Evolutionary conservation across 2,329 filamentous ascomycete species (phyloP).

Genomic region (Phaeosphaeriaceae sp.): DNA sequence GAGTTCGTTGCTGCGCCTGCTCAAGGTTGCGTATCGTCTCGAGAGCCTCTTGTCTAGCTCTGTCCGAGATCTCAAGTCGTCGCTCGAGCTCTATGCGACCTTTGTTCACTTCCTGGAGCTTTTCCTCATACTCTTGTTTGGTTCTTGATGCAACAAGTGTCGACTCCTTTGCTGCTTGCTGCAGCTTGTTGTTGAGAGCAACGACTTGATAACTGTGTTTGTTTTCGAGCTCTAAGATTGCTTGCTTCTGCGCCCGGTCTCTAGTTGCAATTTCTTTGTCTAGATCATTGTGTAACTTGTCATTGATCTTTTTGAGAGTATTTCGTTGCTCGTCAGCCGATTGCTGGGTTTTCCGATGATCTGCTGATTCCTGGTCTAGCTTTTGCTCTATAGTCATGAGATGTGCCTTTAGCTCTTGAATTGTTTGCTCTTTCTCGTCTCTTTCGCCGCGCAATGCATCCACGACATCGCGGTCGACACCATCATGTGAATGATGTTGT

Average conservation of each 20-base stretch:
- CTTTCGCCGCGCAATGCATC: constrained; percentile 82
- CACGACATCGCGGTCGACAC: constrained; percentile 91
- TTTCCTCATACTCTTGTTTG: constrained; percentile 45
- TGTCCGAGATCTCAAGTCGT: constrained; percentile 31
- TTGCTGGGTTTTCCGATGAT: constrained; percentile 69
- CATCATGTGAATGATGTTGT: constrained; percentile 82
- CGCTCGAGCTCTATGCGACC: constrained; percentile 35
- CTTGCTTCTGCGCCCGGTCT: constrained; percentile 43
- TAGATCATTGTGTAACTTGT: constrained; percentile 73
- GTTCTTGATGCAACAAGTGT: constrained; percentile 31
- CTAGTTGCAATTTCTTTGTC: constrained; percentile 67
- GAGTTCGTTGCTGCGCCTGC: constrained; percentile 30
- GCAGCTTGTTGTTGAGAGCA: constrained; percentile 44
- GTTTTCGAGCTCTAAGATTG: constrained; percentile 53
- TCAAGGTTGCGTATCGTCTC: constrained; percentile 37
- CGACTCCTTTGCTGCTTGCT: constrained; percentile 39
- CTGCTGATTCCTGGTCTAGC: constrained; percentile 74
- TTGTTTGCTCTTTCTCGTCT: constrained; percentile 70
- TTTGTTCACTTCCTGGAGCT: constrained; percentile 33
- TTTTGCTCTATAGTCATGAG: constrained; percentile 61
- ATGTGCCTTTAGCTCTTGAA: constrained; percentile 64
- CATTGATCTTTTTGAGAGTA: constrained; percentile 69
- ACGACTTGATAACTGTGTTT: constrained; percentile 53
- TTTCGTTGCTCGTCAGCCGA: constrained; percentile 53
- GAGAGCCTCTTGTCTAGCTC: constrained; percentile 32